Evolutionary conservation across 2,329 filamentous ascomycete genomes (phyloP), one percentile per base, ranked within the genome.

Genomic region (Coleophoma cylindrospora): DNA sequence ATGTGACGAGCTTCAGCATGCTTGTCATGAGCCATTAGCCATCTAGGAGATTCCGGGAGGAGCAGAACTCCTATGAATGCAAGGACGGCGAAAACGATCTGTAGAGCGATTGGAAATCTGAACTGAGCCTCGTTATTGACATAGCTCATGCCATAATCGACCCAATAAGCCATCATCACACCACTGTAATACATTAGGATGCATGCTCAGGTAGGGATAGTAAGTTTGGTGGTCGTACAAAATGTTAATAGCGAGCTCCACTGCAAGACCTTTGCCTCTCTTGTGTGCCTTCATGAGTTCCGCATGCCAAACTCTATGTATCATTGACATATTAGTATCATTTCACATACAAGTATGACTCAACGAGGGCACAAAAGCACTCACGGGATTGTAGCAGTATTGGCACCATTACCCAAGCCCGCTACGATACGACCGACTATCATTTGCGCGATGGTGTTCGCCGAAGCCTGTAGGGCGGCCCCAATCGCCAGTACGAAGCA

Each of bases 91-190:
- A 74, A 74, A 1, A 72, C 47, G 17, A 71, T 67, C 52, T 75
- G 73, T 7, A 75, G 61, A 0, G 68, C 72, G 5, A 75, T 55
- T 0, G 72, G 71, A 40, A 83, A 81, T 3, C 81, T 71, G 80
- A 74, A 74, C 21, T 70, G 66, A 1, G 65, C 56, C 15, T 67
- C 63, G 40, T 61, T 68, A 34, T 57, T 49, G 34, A 68, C 60
- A 36, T 58, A 68, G 4, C 64, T 68, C 61, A 68, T 68, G 50
- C 64, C 69, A 45, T 71, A 72, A 51, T 71, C 67, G 6, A 67
- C 60, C 64, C 66, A 68, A 47, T 68, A 68, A 2, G 61, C 58
- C 13, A 64, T 55, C 57, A 67, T 64, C 9, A 68, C 63, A 4
- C 66, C 66, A 12, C 46, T 46, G 14, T 14, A 43, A 21, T 14